Conservation (phyloP, 805 yeast species). For the Monosporozyma yasuniensis region DNA sequence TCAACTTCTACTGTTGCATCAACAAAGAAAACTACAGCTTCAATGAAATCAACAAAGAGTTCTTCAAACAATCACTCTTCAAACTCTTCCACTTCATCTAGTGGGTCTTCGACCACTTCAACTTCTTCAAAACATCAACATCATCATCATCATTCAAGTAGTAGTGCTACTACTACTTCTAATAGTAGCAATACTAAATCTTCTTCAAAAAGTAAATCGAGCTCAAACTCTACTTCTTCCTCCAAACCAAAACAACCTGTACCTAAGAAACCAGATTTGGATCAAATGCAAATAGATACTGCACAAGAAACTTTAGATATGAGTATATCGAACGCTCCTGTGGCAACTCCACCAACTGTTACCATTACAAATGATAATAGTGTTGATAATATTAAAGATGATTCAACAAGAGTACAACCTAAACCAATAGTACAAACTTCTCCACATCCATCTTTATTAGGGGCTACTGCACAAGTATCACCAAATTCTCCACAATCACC, state of each 20-base stretch:
- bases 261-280: not conserved
- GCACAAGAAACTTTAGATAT: not conserved
- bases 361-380: slow-evolving; percentile 10
- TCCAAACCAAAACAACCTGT: not conserved
- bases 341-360: slow-evolving; percentile 13
- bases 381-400: not conserved
- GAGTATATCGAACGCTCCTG: slow-evolving; percentile 1
- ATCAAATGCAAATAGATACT: slow-evolving; percentile 1
- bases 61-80: not conserved
- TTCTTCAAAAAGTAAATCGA: not conserved
- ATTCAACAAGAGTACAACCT: not conserved
- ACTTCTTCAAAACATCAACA: slow-evolving; percentile 11
- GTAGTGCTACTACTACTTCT: slow-evolving; percentile 3
- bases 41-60: slow-evolving; percentile 5
- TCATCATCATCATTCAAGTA: slow-evolving; percentile 3
- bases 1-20: slow-evolving; percentile 1
- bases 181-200: not conserved
- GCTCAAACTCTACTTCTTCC: not conserved
- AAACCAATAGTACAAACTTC: slow-evolving; percentile 1
- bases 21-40: slow-evolving; percentile 12
- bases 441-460: slow-evolving; percentile 22
- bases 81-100: slow-evolving; percentile 2
- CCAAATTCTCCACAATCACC: slow-evolving; percentile 10
- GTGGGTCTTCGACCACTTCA: slow-evolving; percentile 6
- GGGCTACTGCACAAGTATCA: slow-evolving; percentile 17